Conservation (phyloP, 2,329 filamentous ascomycete genomes). For the Bipolaris gigantea region DNA sequence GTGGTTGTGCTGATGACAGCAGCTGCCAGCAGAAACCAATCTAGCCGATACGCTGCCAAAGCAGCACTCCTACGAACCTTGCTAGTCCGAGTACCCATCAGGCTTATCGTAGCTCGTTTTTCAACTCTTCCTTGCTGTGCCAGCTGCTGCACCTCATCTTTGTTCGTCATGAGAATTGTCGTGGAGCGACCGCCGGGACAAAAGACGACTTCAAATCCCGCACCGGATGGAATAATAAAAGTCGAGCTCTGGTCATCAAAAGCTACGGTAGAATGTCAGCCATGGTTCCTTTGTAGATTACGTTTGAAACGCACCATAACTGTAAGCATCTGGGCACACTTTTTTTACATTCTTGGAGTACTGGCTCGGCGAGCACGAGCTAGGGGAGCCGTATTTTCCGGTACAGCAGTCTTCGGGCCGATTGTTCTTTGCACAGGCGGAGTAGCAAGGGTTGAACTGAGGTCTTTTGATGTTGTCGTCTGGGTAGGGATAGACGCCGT, state of each 20-base stretch:
- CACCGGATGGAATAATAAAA: conserved; percentile 63
- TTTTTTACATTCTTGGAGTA: conserved; percentile 72
- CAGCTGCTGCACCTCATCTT: conserved; percentile 39
- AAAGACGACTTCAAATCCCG: conserved; percentile 77
- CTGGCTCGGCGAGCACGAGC: conserved; percentile 65
- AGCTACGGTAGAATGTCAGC: conserved; percentile 37
- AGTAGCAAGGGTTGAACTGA: conserved; percentile 75
- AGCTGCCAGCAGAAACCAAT: conserved; percentile 15
- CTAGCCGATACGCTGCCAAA: neutral
- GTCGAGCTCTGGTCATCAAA: conserved; percentile 61
- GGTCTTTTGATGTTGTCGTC: conserved; percentile 72
- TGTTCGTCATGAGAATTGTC: conserved; percentile 49
- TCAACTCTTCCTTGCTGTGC: conserved; percentile 37
- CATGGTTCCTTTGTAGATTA: neutral
- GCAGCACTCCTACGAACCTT: conserved; percentile 25
- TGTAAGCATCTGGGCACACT: conserved; percentile 83
- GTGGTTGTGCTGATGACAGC: conserved; percentile 6
- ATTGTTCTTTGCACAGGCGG: conserved; percentile 71
- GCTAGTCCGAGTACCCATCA: conserved; percentile 19
- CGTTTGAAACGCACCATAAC: conserved; percentile 61
- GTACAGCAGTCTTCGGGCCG: conserved; percentile 73
- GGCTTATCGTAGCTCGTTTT: conserved; percentile 26
- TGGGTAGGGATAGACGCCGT: conserved; percentile 78
- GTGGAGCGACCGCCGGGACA: conserved; percentile 65
- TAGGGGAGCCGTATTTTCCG: conserved; percentile 65